Conservation (phyloP, 441 rosid genomes). For the Jatropha multifida region DNA sequence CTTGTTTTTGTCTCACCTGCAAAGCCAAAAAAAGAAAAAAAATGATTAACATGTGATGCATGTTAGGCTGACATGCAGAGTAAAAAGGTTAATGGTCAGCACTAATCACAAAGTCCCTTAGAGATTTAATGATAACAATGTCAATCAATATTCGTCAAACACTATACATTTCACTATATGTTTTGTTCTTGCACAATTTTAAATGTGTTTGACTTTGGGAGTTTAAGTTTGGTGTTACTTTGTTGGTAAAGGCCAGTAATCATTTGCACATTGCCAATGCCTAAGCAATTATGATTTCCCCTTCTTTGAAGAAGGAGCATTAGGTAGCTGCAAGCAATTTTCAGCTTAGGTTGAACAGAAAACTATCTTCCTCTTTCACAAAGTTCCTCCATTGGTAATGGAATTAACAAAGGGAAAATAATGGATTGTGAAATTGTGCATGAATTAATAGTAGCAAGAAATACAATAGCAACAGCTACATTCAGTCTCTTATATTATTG, state of each 20-base stretch:
- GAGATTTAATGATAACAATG: neutral
- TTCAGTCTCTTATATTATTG: constrained; percentile 18
- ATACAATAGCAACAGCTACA: neutral
- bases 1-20: constrained; percentile 75
- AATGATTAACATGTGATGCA: neutral
- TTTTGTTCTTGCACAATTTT: neutral
- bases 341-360: neutral
- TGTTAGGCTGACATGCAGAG: neutral
- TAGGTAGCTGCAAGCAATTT: neutral
- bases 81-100: constrained; percentile 2
- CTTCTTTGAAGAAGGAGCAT: neutral
- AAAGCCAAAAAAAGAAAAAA: constrained; percentile 10
- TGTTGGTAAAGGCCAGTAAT: no score
- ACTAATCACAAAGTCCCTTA: neutral
- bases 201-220: neutral
- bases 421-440: neutral
- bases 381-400: neutral
- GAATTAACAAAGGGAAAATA: neutral
- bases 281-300: neutral
- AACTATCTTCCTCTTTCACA: neutral
- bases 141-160: neutral
- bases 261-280: neutral
- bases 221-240: no score
- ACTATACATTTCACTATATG: neutral
- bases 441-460: neutral